A percentile compares a stretch with the other conserved stretches of the same genome.
Conservation (phyloP, 2,329 filamentous ascomycete genomes). For the Camillea tinctor region DNA sequence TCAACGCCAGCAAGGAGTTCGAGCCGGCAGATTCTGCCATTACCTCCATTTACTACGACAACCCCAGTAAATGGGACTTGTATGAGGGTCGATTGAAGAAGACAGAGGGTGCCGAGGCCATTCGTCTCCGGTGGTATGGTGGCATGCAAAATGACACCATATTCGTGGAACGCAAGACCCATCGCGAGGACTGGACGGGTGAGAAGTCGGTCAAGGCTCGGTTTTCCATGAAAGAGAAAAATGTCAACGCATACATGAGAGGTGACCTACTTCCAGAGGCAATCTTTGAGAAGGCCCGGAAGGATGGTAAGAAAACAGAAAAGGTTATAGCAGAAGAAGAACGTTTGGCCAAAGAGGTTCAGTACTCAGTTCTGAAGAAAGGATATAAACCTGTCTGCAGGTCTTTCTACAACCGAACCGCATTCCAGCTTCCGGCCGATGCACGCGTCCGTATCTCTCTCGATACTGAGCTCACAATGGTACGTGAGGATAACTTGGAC, state of each 20-base stretch:
- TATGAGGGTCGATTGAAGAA: conserved; percentile 96
- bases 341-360: conserved; percentile 84
- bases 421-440: conserved; percentile 95
- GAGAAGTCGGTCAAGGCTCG: conserved; percentile 98
- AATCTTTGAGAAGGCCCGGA: conserved; percentile 95
- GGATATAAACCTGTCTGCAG: conserved; percentile 86
- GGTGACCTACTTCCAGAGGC: conserved; percentile 82
- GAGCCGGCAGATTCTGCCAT: conserved; percentile 88
- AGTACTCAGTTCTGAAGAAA: conserved; percentile 87
- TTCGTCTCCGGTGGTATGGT: conserved; percentile 95
- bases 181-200: conserved; percentile 98
- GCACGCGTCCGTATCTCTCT: conserved; percentile 94
- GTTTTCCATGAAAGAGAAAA: conserved; percentile 94
- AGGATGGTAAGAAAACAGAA: conserved; percentile 89
- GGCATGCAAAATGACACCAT: conserved; percentile 94
- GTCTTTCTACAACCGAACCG: conserved; percentile 97
- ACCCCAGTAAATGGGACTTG: conserved; percentile 87
- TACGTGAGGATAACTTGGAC: conserved; percentile 92
- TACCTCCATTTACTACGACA: conserved; percentile 98
- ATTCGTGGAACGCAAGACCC: conserved; percentile 96
- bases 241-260: conserved; percentile 85
- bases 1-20: conserved; percentile 97
- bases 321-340: conserved; percentile 91
- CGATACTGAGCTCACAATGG: conserved; percentile 93
- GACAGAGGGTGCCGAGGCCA: conserved; percentile 94